phyloP scores from a whole-genome alignment of 164 flowering plant species.

The Malania oleifera region DNA sequence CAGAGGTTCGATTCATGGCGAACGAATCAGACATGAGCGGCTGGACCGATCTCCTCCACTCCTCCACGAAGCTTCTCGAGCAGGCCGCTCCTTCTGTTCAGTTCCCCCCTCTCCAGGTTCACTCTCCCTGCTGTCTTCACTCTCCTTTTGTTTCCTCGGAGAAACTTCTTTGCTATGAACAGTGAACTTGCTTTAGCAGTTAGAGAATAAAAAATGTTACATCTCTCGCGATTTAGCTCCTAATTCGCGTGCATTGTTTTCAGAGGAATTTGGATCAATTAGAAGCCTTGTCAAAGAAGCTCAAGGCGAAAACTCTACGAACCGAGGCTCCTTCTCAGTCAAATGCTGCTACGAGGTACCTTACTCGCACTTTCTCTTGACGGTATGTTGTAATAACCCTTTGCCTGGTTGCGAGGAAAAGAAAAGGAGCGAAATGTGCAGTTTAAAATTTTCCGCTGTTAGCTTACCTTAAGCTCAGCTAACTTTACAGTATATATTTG shows the following conservation, averaged over 20 bases:
- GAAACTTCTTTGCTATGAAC: too few species aligned
- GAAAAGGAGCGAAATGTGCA: too few species aligned
- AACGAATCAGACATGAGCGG: conserved; percentile 64
- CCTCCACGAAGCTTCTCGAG: conserved; percentile 90
- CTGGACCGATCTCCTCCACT: conserved; percentile 91
- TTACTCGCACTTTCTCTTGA: background rate
- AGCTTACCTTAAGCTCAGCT: too few species aligned
- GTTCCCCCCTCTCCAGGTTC: conserved; percentile 95
- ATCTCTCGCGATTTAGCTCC: background rate
- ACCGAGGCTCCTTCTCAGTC: conserved; percentile 84
- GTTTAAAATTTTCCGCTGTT: too few species aligned
- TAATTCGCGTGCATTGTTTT: background rate
- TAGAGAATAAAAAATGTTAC: background rate
- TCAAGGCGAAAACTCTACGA: conserved; percentile 78
- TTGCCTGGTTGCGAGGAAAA: too few species aligned
- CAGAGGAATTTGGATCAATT: conserved; percentile 94
- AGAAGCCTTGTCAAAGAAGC: conserved; percentile 90
- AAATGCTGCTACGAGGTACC: conserved; percentile 87
- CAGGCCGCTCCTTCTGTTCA: conserved; percentile 91
- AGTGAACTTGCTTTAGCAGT: too few species aligned
- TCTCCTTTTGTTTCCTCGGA: background rate
- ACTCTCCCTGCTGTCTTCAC: background rate
- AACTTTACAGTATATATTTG: too few species aligned
- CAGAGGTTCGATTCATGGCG: conserved; percentile 40
- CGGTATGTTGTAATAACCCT: too few species aligned